A percentile compares a stretch with the other conserved stretches of the same genome.
Evolutionary conservation across 805 yeast genomes (phyloP).

Genomic region (Nakazawaea molendinolei): DNA sequence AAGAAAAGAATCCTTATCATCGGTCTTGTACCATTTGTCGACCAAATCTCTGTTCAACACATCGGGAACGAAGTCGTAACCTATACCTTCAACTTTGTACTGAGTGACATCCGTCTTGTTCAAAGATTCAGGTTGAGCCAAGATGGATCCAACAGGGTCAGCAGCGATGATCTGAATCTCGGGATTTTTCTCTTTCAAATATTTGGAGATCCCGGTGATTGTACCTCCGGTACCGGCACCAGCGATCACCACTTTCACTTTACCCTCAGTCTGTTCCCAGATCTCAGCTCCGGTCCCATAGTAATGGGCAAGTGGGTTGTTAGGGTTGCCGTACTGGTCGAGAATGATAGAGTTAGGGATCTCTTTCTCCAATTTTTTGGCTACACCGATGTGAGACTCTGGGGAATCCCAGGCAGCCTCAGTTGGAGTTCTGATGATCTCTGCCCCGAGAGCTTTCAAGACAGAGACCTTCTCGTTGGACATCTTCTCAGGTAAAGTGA

Average conservation of each 20-base stretch:
- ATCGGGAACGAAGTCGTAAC: slow-evolving; percentile 83
- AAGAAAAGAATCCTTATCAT: slow-evolving; percentile 71
- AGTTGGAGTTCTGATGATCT: slow-evolving; percentile 84
- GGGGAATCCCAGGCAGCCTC: slow-evolving; percentile 94
- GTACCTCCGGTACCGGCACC: slow-evolving; percentile 97
- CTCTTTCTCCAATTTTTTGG: slow-evolving; percentile 70
- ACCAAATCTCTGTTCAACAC: slow-evolving; percentile 61
- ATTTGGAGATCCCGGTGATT: slow-evolving; percentile 73
- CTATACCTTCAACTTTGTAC: slow-evolving; percentile 86
- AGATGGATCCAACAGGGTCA: slow-evolving; percentile 82
- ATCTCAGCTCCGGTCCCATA: slow-evolving; percentile 81
- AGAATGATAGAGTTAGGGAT: slow-evolving; percentile 79
- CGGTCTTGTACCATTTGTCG: slow-evolving; percentile 82
- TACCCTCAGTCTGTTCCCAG: slow-evolving; percentile 72
- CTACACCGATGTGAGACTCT: slow-evolving; percentile 87
- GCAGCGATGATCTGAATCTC: slow-evolving; percentile 66
- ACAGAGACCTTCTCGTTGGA: slow-evolving; percentile 86
- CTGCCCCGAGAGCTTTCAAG: slow-evolving; percentile 84
- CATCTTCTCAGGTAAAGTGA: slow-evolving; percentile 88
- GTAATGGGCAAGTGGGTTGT: slow-evolving; percentile 81
- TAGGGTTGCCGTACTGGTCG: slow-evolving; percentile 74
- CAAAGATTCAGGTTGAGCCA: slow-evolving; percentile 71
- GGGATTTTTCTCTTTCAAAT: slow-evolving; percentile 64
- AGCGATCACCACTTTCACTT: slow-evolving; percentile 69
- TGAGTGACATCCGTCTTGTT: slow-evolving; percentile 46